Conservation (phyloP, 2,329 filamentous ascomycete genomes). For the Thermoascus crustaceus region DNA sequence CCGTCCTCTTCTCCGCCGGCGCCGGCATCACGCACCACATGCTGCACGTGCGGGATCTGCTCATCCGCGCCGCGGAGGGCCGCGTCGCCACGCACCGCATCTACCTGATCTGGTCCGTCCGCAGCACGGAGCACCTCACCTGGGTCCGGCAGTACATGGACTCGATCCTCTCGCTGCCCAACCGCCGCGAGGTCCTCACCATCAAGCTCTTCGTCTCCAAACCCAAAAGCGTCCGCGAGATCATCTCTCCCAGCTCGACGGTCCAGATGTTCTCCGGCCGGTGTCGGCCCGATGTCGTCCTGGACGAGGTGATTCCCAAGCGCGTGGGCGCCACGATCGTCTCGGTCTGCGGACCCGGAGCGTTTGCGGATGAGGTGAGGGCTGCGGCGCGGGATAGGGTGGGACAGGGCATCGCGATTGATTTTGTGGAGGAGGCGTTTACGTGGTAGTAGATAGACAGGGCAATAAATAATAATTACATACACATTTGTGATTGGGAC, state of each 20-base stretch:
- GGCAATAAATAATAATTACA: too few species aligned
- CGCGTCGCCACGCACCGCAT: conserved; percentile 52
- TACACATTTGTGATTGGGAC: too few species aligned
- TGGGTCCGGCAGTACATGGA: conserved; percentile 63
- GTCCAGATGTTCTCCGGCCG: conserved; percentile 56
- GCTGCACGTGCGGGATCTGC: conserved; percentile 51
- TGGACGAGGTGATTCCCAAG: conserved; percentile 49
- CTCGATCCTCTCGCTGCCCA: conserved; percentile 51
- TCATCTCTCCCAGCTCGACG: conserved; percentile 47
- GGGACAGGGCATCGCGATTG: conserved; percentile 46
- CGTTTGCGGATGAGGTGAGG: conserved; percentile 55
- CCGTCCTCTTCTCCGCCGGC: conserved; percentile 58
- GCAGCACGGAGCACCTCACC: conserved; percentile 51
- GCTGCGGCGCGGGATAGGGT: conserved; percentile 45
- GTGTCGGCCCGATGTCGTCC: conserved; percentile 46
- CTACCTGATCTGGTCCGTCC: conserved; percentile 56
- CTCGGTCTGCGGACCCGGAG: conserved; percentile 55
- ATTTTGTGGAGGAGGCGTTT: conserved; percentile 60
- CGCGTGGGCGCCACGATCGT: conserved; percentile 53
- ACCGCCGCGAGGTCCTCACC: conserved; percentile 50
- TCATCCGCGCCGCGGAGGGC: conserved; percentile 43
- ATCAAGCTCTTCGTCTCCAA: conserved; percentile 58
- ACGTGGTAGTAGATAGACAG: too few species aligned
- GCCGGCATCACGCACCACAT: conserved; percentile 61
- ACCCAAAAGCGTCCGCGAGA: conserved; percentile 47